These are phyloP conservation scores for Capsicum rhomboideum DNA, from an alignment of 257 asterid genomes.

Conservation along the genomic window DNA sequence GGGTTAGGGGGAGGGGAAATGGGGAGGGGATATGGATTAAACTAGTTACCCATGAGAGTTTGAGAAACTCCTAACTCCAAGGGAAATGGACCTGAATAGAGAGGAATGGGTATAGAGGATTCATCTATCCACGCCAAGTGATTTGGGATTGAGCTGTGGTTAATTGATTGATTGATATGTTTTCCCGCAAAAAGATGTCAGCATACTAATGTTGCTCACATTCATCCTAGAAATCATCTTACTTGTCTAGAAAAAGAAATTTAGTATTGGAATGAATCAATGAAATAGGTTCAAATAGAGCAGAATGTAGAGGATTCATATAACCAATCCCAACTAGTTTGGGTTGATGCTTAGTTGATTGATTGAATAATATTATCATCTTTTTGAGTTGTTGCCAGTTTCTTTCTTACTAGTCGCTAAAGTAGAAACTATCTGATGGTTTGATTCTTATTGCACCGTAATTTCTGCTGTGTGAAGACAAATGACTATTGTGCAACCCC, in stretches of 20 bases:
- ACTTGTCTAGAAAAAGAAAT: neutral
- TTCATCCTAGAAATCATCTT: neutral
- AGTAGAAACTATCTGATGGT: neutral
- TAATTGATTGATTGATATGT: neutral
- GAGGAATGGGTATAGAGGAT: neutral
- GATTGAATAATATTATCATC: neutral
- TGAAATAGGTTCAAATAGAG: neutral
- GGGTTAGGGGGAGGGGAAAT: too few species aligned
- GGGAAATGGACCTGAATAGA: neutral
- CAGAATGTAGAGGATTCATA: neutral
- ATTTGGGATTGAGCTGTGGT: neutral
- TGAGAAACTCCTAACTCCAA: neutral
- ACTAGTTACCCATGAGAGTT: neutral
- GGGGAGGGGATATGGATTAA: neutral
- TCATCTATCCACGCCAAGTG: neutral
- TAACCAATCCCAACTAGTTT: neutral
- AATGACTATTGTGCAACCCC: slow-evolving; percentile 84
- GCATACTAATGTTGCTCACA: neutral
- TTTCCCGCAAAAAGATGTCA: neutral
- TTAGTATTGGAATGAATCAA: neutral
- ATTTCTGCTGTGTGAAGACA: slow-evolving; percentile 49
- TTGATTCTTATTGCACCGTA: neutral
- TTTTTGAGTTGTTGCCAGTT: neutral
- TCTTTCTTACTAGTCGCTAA: neutral
- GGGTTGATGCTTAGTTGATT: neutral